Evolutionary conservation across 306 rosid genomes (phyloP).

Genomic region (Vigna nakashimae): DNA sequence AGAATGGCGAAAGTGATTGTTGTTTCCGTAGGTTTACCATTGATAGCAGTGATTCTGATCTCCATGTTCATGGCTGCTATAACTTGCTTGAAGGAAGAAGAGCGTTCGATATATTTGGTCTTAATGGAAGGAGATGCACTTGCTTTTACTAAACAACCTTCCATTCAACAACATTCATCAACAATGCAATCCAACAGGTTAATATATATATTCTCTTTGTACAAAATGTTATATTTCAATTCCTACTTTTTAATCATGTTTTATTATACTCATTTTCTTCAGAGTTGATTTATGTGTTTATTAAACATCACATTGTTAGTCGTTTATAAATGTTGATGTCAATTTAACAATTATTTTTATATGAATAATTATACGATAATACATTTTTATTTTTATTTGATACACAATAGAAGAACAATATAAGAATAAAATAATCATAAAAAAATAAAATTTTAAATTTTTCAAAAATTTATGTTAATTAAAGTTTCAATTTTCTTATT

Average conservation of each 20-base stretch:
- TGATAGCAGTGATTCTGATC: neutral
- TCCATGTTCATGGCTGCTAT: slow-evolving; percentile 33
- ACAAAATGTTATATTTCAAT: neutral
- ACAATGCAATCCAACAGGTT: slow-evolving; percentile 48
- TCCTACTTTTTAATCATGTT: neutral
- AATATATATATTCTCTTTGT: neutral
- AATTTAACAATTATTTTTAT: neutral
- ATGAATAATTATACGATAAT: too few species aligned
- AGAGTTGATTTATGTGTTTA: neutral
- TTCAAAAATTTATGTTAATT: too few species aligned
- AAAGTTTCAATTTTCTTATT: too few species aligned
- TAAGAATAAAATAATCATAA: too few species aligned
- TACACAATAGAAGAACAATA: too few species aligned
- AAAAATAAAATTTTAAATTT: too few species aligned
- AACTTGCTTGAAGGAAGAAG: slow-evolving; percentile 46
- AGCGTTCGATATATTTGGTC: slow-evolving; percentile 66
- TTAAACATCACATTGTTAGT: neutral
- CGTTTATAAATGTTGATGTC: neutral
- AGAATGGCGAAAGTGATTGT: slow-evolving; percentile 36
- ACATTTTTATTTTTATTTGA: too few species aligned
- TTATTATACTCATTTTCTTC: neutral
- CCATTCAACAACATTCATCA: neutral
- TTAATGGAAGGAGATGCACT: slow-evolving; percentile 62
- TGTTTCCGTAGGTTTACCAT: neutral
- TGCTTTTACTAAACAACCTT: slow-evolving; percentile 52